phyloP scores from a whole-genome alignment of 2,329 filamentous ascomycete species.

The Sphaerulina vaccinii region DNA sequence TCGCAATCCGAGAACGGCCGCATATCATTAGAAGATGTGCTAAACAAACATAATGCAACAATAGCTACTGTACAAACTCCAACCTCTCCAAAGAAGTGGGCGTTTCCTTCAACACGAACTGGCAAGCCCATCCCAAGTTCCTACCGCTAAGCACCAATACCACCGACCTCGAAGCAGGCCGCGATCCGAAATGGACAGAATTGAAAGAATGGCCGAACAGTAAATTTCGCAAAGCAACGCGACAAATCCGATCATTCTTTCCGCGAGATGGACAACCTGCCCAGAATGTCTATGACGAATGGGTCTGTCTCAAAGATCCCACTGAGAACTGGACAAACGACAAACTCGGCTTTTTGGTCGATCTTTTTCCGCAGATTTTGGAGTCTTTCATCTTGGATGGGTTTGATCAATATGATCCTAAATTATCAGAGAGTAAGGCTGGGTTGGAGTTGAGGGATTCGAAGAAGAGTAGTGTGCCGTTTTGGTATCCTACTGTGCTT shows the following conservation, averaged over 20 bases:
- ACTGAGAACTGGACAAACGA: slow-evolving; percentile 64
- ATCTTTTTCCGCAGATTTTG: slow-evolving; percentile 67
- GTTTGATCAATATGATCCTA: slow-evolving; percentile 37
- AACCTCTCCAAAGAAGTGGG: slow-evolving; percentile 62
- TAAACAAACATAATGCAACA: slow-evolving; percentile 35
- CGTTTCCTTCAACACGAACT: slow-evolving; percentile 55
- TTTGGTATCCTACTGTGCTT: slow-evolving; percentile 75
- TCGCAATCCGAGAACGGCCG: not conserved
- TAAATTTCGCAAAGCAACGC: slow-evolving; percentile 51
- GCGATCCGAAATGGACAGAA: slow-evolving; percentile 51
- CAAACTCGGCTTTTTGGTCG: slow-evolving; percentile 63
- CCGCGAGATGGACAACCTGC: slow-evolving; percentile 48
- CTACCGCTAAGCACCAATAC: slow-evolving; percentile 40
- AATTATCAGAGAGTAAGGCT: slow-evolving; percentile 23
- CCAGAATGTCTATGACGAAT: slow-evolving; percentile 58
- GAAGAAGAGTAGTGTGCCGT: slow-evolving; percentile 39
- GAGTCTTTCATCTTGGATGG: slow-evolving; percentile 46
- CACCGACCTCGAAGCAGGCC: slow-evolving; percentile 42
- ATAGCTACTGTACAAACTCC: slow-evolving; percentile 60
- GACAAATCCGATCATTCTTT: slow-evolving; percentile 54
- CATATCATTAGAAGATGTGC: not conserved
- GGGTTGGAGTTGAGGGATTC: slow-evolving; percentile 29
- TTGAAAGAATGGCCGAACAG: slow-evolving; percentile 45
- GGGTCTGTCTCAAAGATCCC: slow-evolving; percentile 62
- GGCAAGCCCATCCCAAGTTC: slow-evolving; percentile 48